Conservation (phyloP, 1,139 yeast species). For the Scheffersomyces illinoinensis region DNA sequence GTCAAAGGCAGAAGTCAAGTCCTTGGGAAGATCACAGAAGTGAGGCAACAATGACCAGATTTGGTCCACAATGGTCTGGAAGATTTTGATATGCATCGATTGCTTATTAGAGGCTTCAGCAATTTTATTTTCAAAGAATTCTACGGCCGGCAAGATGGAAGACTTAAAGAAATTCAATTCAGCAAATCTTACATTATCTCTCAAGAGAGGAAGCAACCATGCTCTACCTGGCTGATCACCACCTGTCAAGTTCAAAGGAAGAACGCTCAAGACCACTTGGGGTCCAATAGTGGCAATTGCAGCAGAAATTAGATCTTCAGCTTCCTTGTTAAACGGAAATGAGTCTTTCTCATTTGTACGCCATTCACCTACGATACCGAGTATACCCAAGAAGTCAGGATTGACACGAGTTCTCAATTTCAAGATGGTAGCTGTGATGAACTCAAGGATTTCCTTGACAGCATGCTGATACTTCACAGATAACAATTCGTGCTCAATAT, state of each 20-base stretch:
- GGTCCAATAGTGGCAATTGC: slow-evolving; percentile 86
- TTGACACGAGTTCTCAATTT: slow-evolving; percentile 68
- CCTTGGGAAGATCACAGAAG: slow-evolving; percentile 85
- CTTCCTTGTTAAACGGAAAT: slow-evolving; percentile 72
- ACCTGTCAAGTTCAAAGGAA: slow-evolving; percentile 73
- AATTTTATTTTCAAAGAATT: slow-evolving; percentile 54
- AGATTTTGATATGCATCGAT: slow-evolving; percentile 71
- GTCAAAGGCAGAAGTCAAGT: slow-evolving; percentile 62
- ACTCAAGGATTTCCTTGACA: slow-evolving; percentile 71
- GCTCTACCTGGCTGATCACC: slow-evolving; percentile 72
- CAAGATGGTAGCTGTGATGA: slow-evolving; percentile 62
- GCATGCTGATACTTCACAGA: slow-evolving; percentile 77
- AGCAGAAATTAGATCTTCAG: slow-evolving; percentile 78
- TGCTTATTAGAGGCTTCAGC: slow-evolving; percentile 43
- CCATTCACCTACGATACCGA: slow-evolving; percentile 82
- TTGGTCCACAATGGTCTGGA: slow-evolving; percentile 83
- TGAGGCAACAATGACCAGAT: slow-evolving; percentile 90
- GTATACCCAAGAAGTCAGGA: slow-evolving; percentile 67
- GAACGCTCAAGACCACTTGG: slow-evolving; percentile 65
- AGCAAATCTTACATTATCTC: slow-evolving; percentile 81
- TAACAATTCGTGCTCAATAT: slow-evolving; percentile 57
- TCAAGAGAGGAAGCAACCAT: slow-evolving; percentile 89
- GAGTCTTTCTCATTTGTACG: slow-evolving; percentile 73
- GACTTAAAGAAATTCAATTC: slow-evolving; percentile 61
- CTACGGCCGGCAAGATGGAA: slow-evolving; percentile 68